Evolutionary conservation across 441 rosid species (phyloP).

Genomic region (Dalechampia spathulata): DNA sequence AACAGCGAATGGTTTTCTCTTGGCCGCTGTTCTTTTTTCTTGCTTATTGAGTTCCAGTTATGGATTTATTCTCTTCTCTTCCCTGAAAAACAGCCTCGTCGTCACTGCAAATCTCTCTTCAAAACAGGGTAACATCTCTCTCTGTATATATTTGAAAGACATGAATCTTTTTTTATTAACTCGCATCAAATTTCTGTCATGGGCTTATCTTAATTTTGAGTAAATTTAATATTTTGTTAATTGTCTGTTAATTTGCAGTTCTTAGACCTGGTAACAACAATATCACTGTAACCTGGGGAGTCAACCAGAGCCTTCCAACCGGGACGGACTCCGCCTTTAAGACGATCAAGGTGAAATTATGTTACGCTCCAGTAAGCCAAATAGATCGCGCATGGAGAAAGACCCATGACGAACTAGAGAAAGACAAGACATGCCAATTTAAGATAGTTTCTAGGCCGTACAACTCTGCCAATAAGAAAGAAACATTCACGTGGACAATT

Average conservation of each 20-base stretch:
- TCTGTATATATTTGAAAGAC: neutral
- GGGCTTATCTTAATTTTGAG: neutral
- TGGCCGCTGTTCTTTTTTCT: slow-evolving; percentile 30
- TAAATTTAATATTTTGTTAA: neutral
- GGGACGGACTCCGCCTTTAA: slow-evolving; percentile 40
- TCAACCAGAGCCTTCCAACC: slow-evolving; percentile 30
- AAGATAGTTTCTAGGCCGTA: slow-evolving; percentile 29
- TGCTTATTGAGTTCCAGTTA: slow-evolving; percentile 21
- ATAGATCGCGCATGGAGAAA: slow-evolving; percentile 61
- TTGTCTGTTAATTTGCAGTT: slow-evolving; percentile 26
- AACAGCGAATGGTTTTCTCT: slow-evolving; percentile 15
- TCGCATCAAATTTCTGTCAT: neutral
- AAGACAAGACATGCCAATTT: slow-evolving; percentile 63
- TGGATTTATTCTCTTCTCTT: slow-evolving; percentile 37
- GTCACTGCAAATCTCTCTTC: slow-evolving; percentile 36
- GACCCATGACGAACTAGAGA: slow-evolving; percentile 36
- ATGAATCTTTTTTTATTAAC: neutral
- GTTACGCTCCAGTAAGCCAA: slow-evolving; percentile 66
- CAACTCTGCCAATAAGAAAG: slow-evolving; percentile 9
- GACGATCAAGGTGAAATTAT: slow-evolving; percentile 39
- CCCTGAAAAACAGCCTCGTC: slow-evolving; percentile 31
- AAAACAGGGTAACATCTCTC: slow-evolving; percentile 26
- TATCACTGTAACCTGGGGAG: slow-evolving; percentile 43
- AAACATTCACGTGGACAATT: slow-evolving; percentile 31
- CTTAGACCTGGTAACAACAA: slow-evolving; percentile 45